phyloP scores from a whole-genome alignment of 768 basidiomycete species.

The Phlebiopsis flavidoalba region DNA sequence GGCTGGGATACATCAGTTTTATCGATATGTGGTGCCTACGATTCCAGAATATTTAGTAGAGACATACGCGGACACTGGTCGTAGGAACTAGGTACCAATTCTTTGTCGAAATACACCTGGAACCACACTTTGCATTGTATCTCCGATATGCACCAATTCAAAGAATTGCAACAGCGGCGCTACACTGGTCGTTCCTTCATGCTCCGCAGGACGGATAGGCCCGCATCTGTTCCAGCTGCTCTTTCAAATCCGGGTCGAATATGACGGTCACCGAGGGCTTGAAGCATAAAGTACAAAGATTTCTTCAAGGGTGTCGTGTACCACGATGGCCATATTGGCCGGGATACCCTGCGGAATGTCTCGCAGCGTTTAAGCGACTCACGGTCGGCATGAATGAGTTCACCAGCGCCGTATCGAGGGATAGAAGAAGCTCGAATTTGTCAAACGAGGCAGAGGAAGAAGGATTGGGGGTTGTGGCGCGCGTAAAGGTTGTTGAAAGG shows the following conservation, averaged over 20 bases:
- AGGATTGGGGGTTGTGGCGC: constrained; percentile 16
- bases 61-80: neutral
- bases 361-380: constrained; percentile 91
- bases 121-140: constrained; percentile 96
- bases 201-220: constrained; percentile 87
- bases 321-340: constrained; percentile 82
- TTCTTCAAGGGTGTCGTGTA: constrained; percentile 92
- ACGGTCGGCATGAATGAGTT: constrained; percentile 90
- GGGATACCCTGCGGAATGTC: constrained; percentile 82
- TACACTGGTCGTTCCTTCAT: constrained; percentile 74
- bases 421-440: constrained; percentile 83
- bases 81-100: constrained; percentile 57
- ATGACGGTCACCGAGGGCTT: constrained; percentile 74
- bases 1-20: constrained; percentile 94
- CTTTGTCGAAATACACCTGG: constrained; percentile 99
- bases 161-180: constrained; percentile 96
- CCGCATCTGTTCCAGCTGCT: constrained; percentile 85
- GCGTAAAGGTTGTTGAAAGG: constrained; percentile 19
- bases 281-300: constrained; percentile 82
- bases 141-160: constrained; percentile 93
- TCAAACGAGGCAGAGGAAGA: constrained; percentile 27
- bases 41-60: neutral
- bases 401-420: constrained; percentile 85
- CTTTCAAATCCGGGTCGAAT: constrained; percentile 74
- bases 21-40: constrained; percentile 84